Conservation (phyloP, 768 basidiomycete species). For the Chalciporus chontae region DNA sequence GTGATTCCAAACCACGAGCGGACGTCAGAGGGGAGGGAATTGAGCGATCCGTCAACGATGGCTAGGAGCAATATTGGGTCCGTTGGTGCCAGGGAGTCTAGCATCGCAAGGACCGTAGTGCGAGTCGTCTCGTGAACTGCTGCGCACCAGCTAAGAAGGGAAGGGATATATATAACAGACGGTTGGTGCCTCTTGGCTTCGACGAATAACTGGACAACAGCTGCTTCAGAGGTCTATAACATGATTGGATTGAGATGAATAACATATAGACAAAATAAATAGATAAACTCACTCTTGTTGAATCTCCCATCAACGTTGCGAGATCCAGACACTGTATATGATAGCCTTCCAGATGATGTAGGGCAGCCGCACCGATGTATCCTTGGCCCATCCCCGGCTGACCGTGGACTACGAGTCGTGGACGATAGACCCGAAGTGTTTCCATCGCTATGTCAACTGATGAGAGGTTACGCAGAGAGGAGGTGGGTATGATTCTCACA, state of each 20-base stretch:
- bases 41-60: conserved; percentile 74
- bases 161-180: conserved; percentile 92
- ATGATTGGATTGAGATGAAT: conserved; percentile 1
- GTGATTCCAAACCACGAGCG: conserved; percentile 85
- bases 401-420: conserved; percentile 82
- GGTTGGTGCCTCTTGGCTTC: conserved; percentile 98
- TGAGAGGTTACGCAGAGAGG: conserved; percentile 2
- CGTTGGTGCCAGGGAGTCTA: conserved; percentile 85
- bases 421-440: conserved; percentile 84
- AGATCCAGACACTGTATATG: conserved; percentile 93
- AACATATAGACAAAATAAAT: not conserved
- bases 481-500: conserved; percentile 42
- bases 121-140: conserved; percentile 83
- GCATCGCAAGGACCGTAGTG: conserved; percentile 82
- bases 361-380: conserved; percentile 83
- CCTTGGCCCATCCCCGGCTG: conserved; percentile 84
- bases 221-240: conserved; percentile 79
- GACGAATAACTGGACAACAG: conserved; percentile 90
- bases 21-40: conserved; percentile 75
- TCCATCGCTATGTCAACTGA: conserved; percentile 68
- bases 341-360: conserved; percentile 95
- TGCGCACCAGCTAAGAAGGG: conserved; percentile 79
- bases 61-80: conserved; percentile 94
- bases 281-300: conserved; percentile 67
- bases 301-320: conserved; percentile 84